phyloP scores from a whole-genome alignment of 805 yeast species.

The Zygoascus bituminiphila region DNA sequence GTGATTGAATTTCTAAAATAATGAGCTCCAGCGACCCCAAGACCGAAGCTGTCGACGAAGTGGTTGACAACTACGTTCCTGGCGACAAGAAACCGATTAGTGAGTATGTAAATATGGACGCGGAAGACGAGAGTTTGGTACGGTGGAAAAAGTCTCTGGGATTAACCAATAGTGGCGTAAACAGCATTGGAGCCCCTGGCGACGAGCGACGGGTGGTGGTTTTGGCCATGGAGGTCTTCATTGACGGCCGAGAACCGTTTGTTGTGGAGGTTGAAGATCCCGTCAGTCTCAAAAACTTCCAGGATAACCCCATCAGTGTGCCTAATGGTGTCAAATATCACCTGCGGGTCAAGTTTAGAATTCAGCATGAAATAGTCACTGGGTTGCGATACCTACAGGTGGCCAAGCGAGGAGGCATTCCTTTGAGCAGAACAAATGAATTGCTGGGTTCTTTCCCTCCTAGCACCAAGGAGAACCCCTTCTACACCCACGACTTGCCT shows the following conservation, averaged over 20 bases:
- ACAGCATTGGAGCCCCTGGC: constrained; percentile 56
- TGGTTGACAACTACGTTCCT: constrained; percentile 38
- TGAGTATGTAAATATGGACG: constrained; percentile 76
- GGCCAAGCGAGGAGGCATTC: constrained; percentile 79
- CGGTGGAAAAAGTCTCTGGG: constrained; percentile 92
- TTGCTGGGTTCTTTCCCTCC: constrained; percentile 91
- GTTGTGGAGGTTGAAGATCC: constrained; percentile 59
- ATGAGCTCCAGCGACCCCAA: background rate
- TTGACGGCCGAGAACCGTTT: constrained; percentile 64
- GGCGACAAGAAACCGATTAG: constrained; percentile 68
- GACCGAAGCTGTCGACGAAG: constrained; percentile 7
- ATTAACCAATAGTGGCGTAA: constrained; percentile 42
- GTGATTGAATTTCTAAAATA: background rate
- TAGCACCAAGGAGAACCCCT: constrained; percentile 71
- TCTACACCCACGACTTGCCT: constrained; percentile 49
- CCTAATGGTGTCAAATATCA: constrained; percentile 72
- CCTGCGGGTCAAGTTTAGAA: constrained; percentile 65
- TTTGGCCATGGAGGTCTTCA: constrained; percentile 60
- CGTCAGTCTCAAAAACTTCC: constrained; percentile 42
- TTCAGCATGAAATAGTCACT: constrained; percentile 85
- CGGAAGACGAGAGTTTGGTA: constrained; percentile 81
- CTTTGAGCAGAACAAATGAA: constrained; percentile 79
- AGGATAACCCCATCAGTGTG: constrained; percentile 61
- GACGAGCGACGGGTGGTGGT: constrained; percentile 75
- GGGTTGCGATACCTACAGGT: constrained; percentile 81